A percentile compares a stretch with the other conserved stretches of the same genome.
Evolutionary conservation across 129 eudicot genomes (phyloP).

Genomic region (Dittrichia graveolens): DNA sequence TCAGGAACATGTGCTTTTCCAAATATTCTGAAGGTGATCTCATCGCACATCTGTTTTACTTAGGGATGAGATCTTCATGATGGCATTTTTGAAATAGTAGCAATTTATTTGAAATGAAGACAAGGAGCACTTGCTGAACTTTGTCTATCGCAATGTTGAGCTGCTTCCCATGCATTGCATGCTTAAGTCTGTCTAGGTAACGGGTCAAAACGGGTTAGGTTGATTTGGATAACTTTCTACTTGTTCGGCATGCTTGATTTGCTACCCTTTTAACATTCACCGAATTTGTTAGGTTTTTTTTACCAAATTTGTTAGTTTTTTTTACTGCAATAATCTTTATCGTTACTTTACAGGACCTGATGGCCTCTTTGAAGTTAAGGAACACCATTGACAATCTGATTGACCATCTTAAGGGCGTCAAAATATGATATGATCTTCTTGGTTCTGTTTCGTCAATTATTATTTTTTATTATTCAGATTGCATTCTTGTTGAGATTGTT

Average conservation of each 20-base stretch:
- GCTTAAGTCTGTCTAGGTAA: no score
- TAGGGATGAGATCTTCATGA: neutral
- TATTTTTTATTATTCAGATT: conserved; percentile 17
- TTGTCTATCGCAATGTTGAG: no score
- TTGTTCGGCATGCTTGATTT: neutral
- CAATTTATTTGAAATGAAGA: no score
- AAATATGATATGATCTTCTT: conserved; percentile 15
- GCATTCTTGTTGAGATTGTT: conserved; percentile 23
- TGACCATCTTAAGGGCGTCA: conserved; percentile 11
- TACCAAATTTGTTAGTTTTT: neutral
- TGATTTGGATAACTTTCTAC: neutral
- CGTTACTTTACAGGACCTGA: conserved; percentile 59
- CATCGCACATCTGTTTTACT: neutral
- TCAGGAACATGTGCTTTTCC: neutral
- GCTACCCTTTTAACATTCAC: no score
- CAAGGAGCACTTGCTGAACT: no score
- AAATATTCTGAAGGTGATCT: neutral
- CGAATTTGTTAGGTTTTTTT: neutral
- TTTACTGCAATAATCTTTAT: neutral
- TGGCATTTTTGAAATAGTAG: no score
- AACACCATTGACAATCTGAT: conserved; percentile 50
- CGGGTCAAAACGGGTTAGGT: no score
- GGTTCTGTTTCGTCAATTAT: conserved; percentile 17
- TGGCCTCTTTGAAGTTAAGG: conserved; percentile 76
- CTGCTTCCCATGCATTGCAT: no score